These are phyloP conservation scores for Eucalyptus erythrocorys DNA, from an alignment of 345 rosid genomes.

Conservation along the genomic window DNA sequence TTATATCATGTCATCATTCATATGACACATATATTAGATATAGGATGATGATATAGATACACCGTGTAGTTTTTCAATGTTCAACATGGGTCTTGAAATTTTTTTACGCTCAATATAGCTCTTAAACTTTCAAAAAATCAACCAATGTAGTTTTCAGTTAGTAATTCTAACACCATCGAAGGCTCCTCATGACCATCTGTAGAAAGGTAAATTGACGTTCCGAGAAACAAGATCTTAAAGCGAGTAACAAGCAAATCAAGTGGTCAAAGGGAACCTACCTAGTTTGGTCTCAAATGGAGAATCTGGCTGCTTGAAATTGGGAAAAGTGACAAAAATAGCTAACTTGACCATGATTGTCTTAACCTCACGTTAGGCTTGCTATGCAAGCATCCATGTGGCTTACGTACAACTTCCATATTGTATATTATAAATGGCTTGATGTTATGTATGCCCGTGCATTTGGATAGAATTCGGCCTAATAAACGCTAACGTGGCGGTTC, in stretches of 20 bases:
- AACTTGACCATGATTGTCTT: too few species aligned
- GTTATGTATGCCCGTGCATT: too few species aligned
- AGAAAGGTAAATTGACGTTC: too few species aligned
- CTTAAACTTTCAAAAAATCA: neutral
- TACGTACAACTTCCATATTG: accelerated
- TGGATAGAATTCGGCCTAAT: neutral
- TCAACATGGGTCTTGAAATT: neutral
- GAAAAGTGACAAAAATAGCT: too few species aligned
- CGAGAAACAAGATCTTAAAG: too few species aligned
- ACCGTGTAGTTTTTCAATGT: neutral
- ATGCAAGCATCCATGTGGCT: neutral
- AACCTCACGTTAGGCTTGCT: neutral
- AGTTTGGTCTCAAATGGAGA: too few species aligned
- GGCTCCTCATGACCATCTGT: too few species aligned
- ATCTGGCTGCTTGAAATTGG: too few species aligned
- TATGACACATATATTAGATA: neutral
- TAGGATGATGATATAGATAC: neutral
- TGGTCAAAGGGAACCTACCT: too few species aligned
- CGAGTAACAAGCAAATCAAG: too few species aligned
- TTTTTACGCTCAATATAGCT: neutral
- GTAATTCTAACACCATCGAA: neutral
- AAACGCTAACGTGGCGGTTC: accelerated
- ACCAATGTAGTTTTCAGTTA: neutral
- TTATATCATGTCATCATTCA: neutral
- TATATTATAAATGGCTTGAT: too few species aligned